Evolutionary conservation across 1,139 yeast genomes (phyloP).

Genomic region (Yamadazyma trypodendri): DNA sequence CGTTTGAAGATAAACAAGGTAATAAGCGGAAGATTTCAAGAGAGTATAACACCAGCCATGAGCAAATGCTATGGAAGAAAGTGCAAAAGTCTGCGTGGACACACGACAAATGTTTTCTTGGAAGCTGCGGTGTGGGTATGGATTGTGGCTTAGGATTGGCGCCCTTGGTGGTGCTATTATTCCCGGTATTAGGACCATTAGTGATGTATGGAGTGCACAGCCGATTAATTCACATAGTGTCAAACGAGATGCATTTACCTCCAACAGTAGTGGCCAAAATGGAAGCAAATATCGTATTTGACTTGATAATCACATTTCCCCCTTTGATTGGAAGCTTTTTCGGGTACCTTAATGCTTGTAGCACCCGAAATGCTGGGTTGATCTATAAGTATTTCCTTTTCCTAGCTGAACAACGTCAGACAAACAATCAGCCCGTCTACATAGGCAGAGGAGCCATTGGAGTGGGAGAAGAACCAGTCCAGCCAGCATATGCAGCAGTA

Average conservation of each 20-base stretch:
- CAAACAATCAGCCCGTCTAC: conserved; percentile 21
- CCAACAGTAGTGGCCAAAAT: conserved; percentile 58
- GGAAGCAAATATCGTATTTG: conserved; percentile 72
- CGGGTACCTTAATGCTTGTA: conserved; percentile 79
- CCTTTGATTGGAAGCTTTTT: conserved; percentile 78
- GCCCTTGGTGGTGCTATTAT: conserved; percentile 59
- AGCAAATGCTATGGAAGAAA: conserved; percentile 65
- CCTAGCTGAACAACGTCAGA: conserved; percentile 32
- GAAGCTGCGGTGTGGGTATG: conserved; percentile 67
- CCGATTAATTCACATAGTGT: conserved; percentile 60
- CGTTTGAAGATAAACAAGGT: conserved; percentile 62
- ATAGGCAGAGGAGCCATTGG: conserved; percentile 20
- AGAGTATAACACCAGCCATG: conserved; percentile 53
- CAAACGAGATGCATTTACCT: conserved; percentile 57
- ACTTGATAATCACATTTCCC: conserved; percentile 69
- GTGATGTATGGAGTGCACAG: conserved; percentile 77
- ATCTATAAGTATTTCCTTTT: conserved; percentile 53
- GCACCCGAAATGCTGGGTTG: conserved; percentile 85
- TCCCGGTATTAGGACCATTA: conserved; percentile 79
- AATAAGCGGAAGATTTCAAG: conserved; percentile 59
- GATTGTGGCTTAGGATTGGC: conserved; percentile 80
- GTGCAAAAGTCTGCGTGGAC: conserved; percentile 81
- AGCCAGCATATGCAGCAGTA: conserved; percentile 1
- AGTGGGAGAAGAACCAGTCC: conserved; percentile 7
- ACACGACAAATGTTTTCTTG: conserved; percentile 78